Conservation (phyloP, 495 filamentous ascomycete species). For the Filosporella fistucella region DNA sequence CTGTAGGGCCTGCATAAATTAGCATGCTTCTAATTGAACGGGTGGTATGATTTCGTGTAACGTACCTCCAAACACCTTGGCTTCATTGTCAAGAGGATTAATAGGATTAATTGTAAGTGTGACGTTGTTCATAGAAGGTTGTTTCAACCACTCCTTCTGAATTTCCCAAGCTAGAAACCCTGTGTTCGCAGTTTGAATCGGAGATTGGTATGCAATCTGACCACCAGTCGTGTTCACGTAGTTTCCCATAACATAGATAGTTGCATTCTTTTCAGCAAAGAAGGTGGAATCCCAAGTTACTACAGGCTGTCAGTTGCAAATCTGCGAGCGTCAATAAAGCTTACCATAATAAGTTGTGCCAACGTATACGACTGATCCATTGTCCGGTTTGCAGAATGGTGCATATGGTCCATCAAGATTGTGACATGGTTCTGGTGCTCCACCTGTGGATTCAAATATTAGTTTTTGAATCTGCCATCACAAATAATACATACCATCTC, state of each 20-base stretch:
- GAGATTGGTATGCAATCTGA: conserved; percentile 14
- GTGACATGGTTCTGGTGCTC: conserved; percentile 13
- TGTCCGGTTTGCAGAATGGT: conserved; percentile 17
- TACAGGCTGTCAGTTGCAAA: conserved; percentile 1
- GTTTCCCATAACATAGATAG: conserved; percentile 9
- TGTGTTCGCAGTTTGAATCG: neutral
- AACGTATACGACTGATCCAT: conserved; percentile 12
- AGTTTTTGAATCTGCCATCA: too few relatives aligned
- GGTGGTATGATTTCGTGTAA: neutral
- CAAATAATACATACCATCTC: too few relatives aligned
- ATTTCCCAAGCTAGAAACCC: conserved; percentile 16
- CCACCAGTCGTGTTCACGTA: conserved; percentile 15
- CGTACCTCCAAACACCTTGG: neutral
- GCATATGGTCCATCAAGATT: conserved; percentile 15
- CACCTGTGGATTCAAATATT: too few relatives aligned
- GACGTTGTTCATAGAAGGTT: conserved; percentile 11
- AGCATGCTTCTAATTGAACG: neutral
- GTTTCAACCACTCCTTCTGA: conserved; percentile 12
- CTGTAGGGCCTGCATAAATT: conserved; percentile 5
- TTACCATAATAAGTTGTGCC: conserved; percentile 19
- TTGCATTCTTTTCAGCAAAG: conserved; percentile 12
- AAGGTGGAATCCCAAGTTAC: conserved; percentile 19
- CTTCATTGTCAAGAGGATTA: conserved; percentile 5
- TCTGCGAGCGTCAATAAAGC: neutral
- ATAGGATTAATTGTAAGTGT: conserved; percentile 11